Evolutionary conservation across 208 protist genomes (phyloP).

Genomic region (Leishmania aethiopica): DNA sequence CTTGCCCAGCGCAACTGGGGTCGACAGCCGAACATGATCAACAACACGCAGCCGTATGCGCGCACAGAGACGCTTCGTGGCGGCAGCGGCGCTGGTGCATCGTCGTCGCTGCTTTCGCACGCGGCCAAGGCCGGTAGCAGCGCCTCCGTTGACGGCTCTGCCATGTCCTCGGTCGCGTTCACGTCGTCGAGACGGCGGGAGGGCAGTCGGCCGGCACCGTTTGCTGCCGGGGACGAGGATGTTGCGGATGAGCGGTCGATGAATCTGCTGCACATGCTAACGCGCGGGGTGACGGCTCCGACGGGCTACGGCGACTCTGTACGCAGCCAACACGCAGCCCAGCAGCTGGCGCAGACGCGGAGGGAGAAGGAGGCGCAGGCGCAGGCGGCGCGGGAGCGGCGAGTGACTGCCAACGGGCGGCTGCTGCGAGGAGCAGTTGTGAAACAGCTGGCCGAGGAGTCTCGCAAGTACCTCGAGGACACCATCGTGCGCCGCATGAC

Average conservation of each 20-base stretch:
- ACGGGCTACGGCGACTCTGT: slow-evolving; percentile 65
- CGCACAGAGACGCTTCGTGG: slow-evolving; percentile 6
- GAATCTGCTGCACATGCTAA: slow-evolving; percentile 71
- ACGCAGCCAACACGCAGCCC: slow-evolving; percentile 36
- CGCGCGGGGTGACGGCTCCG: slow-evolving; percentile 55
- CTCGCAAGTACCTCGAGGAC: slow-evolving; percentile 69
- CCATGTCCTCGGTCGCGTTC: slow-evolving; percentile 18
- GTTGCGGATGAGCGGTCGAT: slow-evolving; percentile 31
- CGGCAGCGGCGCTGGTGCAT: not conserved
- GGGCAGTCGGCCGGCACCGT: slow-evolving; percentile 19
- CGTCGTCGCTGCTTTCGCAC: slow-evolving; percentile 1
- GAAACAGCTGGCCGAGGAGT: slow-evolving; percentile 67
- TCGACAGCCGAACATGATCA: slow-evolving; percentile 40
- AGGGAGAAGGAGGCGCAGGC: slow-evolving; percentile 9
- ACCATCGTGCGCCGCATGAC: slow-evolving; percentile 74
- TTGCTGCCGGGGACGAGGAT: slow-evolving; percentile 10
- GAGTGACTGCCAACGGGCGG: slow-evolving; percentile 31
- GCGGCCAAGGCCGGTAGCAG: not conserved
- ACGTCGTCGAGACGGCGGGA: slow-evolving; percentile 22
- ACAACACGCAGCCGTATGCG: slow-evolving; percentile 11
- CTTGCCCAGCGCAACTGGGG: slow-evolving; percentile 33
- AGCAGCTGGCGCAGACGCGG: slow-evolving; percentile 31
- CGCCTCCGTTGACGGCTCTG: slow-evolving; percentile 6
- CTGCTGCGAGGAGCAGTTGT: slow-evolving; percentile 51
- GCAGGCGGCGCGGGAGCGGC: slow-evolving; percentile 26